A percentile compares a stretch with the other conserved stretches of the same genome.
phyloP scores from a whole-genome alignment of 2,329 filamentous ascomycete genomes.

The Botryotinia calthae region DNA sequence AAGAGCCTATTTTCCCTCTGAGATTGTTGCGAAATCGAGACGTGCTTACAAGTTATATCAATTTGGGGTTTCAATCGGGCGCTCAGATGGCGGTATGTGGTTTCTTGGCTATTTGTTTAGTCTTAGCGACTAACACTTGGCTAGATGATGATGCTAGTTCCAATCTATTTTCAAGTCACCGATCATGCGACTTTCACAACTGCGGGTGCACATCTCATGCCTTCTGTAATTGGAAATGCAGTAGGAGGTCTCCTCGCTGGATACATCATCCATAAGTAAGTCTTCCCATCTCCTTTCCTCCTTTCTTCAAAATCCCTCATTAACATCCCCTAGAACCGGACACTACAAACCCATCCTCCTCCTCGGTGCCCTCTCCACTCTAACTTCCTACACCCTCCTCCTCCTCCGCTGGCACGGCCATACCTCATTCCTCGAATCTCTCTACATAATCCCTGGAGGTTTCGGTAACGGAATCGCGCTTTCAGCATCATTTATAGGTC shows the following conservation, averaged over 20 bases:
- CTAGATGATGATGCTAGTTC: constrained; percentile 61
- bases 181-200: constrained; percentile 54
- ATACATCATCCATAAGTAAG: constrained; percentile 35
- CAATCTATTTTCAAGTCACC: constrained; percentile 68
- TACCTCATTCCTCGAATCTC: constrained; percentile 54
- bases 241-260: constrained; percentile 61
- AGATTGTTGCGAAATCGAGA: constrained; percentile 51
- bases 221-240: constrained; percentile 65
- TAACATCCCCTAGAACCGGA: constrained; percentile 45
- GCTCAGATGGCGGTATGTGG: constrained; percentile 54
- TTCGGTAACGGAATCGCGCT: constrained; percentile 50
- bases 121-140: not conserved
- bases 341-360: constrained; percentile 56
- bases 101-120: not conserved
- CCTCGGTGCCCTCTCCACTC: constrained; percentile 49
- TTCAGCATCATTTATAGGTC: constrained; percentile 48
- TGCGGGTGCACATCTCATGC: constrained; percentile 61
- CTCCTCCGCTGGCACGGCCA: constrained; percentile 58
- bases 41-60: constrained; percentile 52
- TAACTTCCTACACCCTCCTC: constrained; percentile 51
- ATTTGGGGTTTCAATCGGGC: constrained; percentile 51
- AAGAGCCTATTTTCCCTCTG: constrained; percentile 60
- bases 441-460: constrained; percentile 58
- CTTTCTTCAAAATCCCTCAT: not conserved
- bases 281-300: not conserved